Base-by-base conservation (phyloP, 2,329 filamentous ascomycete genomes). In the Talaromyces sp. region DNA sequence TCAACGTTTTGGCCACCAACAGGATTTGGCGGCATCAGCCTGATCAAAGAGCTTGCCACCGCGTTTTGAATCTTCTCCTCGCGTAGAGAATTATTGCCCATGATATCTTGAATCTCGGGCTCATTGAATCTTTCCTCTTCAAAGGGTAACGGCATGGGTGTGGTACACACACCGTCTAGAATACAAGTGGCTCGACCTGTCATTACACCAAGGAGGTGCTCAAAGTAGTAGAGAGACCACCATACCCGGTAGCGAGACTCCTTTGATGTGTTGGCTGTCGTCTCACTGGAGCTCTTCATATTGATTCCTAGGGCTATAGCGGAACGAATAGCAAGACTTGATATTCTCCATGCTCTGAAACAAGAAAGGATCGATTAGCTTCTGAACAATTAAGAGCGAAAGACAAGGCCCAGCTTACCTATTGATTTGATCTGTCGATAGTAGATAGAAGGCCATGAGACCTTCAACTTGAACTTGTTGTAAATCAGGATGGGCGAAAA, bases 201-300 rank as follows among this genome's bases (percentile, higher is more conserved):
- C 76, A 81, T 79, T 62, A 77, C 72, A 16, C 76, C 76, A 39
- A 81, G 71, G 37, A 76, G 71, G 60, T 79, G 77, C 66, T 81
- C 79, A 46, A 80, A 74, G 1, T 71, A 72, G 60, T 79, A 78
- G 1, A 80, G 67, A 60, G 77, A 77, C 76, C 77, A 80, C 79
- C 79, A 81, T 3, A 80, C 75, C 56, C 75, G 72, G 62, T 79
- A 79, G n/a, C 78, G 77, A 55, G 75, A 72, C 67, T 79, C 77
- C 64, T 79, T 80, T 28, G 77, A 74, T n/a, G 73, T 67, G 62
- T 73, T 70, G 0, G 75, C 68, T 1, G 77, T 75, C 4, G 68
- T 68, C 31, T 69, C 67, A 46, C 76, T 79, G 23, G 72, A 74
- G 60, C 75, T 80, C 58, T 75, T 77, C 71, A 81, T 74, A 60